A percentile compares a stretch with the other conserved stretches of the same genome.
phyloP scores from a whole-genome alignment of 2,329 filamentous ascomycete genomes.

The Pseudocercospora pini-densiflorae region DNA sequence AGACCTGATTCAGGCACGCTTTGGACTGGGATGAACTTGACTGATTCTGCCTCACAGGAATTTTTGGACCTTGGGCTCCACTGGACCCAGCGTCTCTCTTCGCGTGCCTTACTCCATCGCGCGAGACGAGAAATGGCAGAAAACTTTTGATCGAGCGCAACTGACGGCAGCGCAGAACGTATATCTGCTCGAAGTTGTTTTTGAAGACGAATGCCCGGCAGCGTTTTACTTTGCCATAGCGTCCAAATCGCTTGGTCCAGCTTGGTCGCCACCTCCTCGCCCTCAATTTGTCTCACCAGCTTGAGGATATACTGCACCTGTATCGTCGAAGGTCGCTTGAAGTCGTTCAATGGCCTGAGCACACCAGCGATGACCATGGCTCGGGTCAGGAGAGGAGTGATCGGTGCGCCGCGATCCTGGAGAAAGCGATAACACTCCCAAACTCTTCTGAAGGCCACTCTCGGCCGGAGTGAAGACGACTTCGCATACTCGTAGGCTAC shows the following conservation, averaged over 20 bases:
- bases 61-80: background rate
- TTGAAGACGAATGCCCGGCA: background rate
- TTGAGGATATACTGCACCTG: slow-evolving; percentile 51
- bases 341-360: slow-evolving; percentile 47
- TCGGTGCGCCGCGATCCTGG: slow-evolving; percentile 45
- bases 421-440: slow-evolving; percentile 55
- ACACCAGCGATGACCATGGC: slow-evolving; percentile 58
- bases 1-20: background rate
- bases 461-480: slow-evolving; percentile 42
- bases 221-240: slow-evolving; percentile 17
- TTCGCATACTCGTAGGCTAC: slow-evolving; percentile 51
- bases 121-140: background rate
- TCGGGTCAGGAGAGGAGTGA: slow-evolving; percentile 50
- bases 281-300: slow-evolving; percentile 51
- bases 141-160: background rate
- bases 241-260: slow-evolving; percentile 36
- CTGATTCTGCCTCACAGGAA: background rate
- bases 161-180: background rate
- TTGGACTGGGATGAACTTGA: background rate
- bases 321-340: slow-evolving; percentile 37
- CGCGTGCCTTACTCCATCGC: background rate
- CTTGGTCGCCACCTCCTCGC: slow-evolving; percentile 44
- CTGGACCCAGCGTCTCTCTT: background rate
- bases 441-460: slow-evolving; percentile 52
- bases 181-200: background rate